Base-by-base conservation (phyloP, 768 basidiomycete species). In the Psilocybe subaeruginosa region DNA sequence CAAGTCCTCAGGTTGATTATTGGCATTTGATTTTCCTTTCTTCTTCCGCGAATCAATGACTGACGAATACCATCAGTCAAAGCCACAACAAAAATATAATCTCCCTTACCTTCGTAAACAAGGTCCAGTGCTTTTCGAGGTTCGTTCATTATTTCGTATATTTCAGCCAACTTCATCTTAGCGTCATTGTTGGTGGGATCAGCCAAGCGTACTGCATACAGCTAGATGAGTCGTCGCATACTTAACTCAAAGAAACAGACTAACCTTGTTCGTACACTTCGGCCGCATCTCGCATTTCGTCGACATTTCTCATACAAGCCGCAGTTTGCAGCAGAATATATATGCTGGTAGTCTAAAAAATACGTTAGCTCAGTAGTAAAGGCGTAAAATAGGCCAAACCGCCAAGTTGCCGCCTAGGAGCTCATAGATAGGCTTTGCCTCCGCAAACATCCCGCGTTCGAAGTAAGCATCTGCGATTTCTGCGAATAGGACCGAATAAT, bases 401-500 rank as follows among this genome's bases (percentile, higher is more conserved):
- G 84, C 86, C 16, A 89, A 84, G 70, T 91, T 86, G 7, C 84
- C 84, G 16, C 92, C 90, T 19, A 97, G 82, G 8, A 85, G 77
- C 70, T 91, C 91, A 68, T 93, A 96, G 48, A 93, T 89, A 0
- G 87, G 87, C 27, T 87, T 79, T 0, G 97, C 97, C 54, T 92
- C 87, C 0, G 84, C 85, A 74, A 87, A 94, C 78, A 92, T 76
- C 62, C 87, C 86, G 7, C 84, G 78, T 41, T 93, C 88, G 64
- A 89, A 90, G 70, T 91, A 91, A 0, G 91, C 92, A 65, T 94
- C 92, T 0, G 92, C 95, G 35, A 97, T 88, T 68, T 96, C 93
- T 0, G 78, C 81, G 67, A 93, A 95, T 3, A 95, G 77, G 1
- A 88, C 83, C 0, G 90, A 87, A 64, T 94, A 94, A 64, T 94